A percentile compares a stretch with the other conserved stretches of the same genome.
Evolutionary conservation across 1,284 basidiomycete species (phyloP).

Genomic region (Cryptococcus wingfieldii): DNA sequence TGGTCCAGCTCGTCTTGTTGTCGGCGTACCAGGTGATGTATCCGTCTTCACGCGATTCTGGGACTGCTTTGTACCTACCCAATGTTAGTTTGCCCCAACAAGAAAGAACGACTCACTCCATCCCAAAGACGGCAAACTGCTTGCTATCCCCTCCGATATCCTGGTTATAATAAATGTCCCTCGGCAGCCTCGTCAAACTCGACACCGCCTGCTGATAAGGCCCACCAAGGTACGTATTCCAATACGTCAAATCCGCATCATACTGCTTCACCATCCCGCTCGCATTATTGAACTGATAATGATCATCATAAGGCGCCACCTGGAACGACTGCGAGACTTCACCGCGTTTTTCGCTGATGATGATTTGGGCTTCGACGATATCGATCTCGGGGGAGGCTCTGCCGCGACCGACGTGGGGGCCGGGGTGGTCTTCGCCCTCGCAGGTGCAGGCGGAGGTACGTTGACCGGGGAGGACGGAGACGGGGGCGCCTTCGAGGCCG

Average conservation of each 20-base stretch:
- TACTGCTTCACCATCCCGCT: slow-evolving; percentile 43
- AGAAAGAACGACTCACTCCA: slow-evolving; percentile 30
- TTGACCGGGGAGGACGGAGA: slow-evolving; percentile 52
- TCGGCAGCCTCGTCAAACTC: slow-evolving; percentile 54
- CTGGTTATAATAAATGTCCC: slow-evolving; percentile 44
- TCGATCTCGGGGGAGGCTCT: slow-evolving; percentile 66
- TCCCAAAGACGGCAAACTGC: slow-evolving; percentile 29
- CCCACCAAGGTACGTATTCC: slow-evolving; percentile 71
- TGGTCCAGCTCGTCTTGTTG: slow-evolving; percentile 53
- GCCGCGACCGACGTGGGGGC: slow-evolving; percentile 55
- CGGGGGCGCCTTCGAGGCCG: slow-evolving; percentile 28
- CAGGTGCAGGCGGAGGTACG: slow-evolving; percentile 55
- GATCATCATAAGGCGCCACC: slow-evolving; percentile 54
- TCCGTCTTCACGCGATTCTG: slow-evolving; percentile 54
- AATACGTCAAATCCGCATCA: slow-evolving; percentile 54
- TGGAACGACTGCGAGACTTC: slow-evolving; percentile 30
- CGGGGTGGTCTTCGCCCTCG: slow-evolving; percentile 60
- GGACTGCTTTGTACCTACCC: slow-evolving; percentile 60
- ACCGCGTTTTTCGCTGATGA: slow-evolving; percentile 13
- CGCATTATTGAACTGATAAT: slow-evolving; percentile 60
- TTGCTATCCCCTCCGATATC: background rate
- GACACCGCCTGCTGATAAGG: slow-evolving; percentile 73
- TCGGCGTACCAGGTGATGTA: slow-evolving; percentile 65
- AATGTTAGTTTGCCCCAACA: background rate
- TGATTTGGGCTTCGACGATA: slow-evolving; percentile 58